Evolutionary conservation across 257 asterid genomes (phyloP), one percentile per base, ranked within the genome.

Genomic region (Scutellaria barbata): DNA sequence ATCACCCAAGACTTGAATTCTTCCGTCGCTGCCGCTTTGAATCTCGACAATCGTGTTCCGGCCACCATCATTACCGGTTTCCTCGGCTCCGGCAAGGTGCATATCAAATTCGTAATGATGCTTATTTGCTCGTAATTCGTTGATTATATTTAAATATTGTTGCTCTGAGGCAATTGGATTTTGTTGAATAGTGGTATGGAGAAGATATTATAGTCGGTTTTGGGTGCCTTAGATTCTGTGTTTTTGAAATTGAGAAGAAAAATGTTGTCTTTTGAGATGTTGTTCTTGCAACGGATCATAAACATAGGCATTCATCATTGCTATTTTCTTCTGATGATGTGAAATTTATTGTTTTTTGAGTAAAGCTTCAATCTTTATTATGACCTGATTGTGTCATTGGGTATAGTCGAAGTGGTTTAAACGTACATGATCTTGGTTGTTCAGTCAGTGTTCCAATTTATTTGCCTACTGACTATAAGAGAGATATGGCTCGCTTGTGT

Each of bases 61-160:
- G 96, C 97, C 39, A 94, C 99, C 63, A 79, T 94, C 42, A 85
- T 94, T 76, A 94, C 97, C 57, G 99, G 97, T 1, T 94, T 91
- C 77, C 96, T 94, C 40, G 97, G 97, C 77, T 88, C 99, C 43
- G 99, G 99, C 33, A 94, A 94, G 95, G 99, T 94, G 66, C 45
- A 17, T 11, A 33, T 57, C 42, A 13, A 25, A 57, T 48, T 13
- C 57, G 16, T 17, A 3, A 16, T 8, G 41, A 14, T 10, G 10
- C 51, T 4, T 63, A 11, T 68, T 12, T 73, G 50, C 56, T 63
- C 57, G 7, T 47, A 12, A 13, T 74, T 73, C 4, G 8, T 9
- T 17, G 45, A 45, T 59, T 66, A 13, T 64, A 51, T 67, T 47
- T 55, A 0, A 5, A 10, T 55, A 20, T 22, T 20, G 60, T 18